Conservation (phyloP, 371 early-diverging fungal species). For the Entomophthora muscae region DNA sequence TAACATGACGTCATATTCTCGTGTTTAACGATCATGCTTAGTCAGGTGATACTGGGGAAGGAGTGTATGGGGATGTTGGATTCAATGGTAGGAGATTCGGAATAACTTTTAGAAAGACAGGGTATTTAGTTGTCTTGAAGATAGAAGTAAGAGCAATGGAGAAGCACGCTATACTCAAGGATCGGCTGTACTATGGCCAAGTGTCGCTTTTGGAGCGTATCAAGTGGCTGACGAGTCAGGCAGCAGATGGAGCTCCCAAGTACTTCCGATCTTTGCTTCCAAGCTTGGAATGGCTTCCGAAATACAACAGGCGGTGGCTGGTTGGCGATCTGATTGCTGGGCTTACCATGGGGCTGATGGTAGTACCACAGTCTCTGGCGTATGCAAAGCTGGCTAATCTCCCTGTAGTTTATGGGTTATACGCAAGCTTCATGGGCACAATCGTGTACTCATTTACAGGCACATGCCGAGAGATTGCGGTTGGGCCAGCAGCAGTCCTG, state of each 20-base stretch:
- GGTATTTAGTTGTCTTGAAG: too few relatives aligned
- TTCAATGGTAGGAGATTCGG: too few relatives aligned
- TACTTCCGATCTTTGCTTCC: constrained; percentile 7
- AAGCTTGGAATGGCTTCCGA: constrained; percentile 15
- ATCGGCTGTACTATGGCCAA: background rate
- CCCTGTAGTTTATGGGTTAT: constrained; percentile 69
- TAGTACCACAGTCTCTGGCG: constrained; percentile 70
- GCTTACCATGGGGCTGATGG: constrained; percentile 61
- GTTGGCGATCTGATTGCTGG: constrained; percentile 67
- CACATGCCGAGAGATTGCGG: constrained; percentile 69
- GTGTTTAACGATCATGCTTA: too few relatives aligned
- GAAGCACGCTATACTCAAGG: background rate
- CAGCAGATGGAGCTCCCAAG: background rate
- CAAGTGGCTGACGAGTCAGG: background rate
- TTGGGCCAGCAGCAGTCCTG: constrained; percentile 75
- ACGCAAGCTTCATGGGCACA: constrained; percentile 63
- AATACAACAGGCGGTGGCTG: constrained; percentile 39
- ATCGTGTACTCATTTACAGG: constrained; percentile 60
- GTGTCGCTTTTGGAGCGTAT: background rate
- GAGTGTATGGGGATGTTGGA: too few relatives aligned
- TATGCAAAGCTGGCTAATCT: constrained; percentile 71
- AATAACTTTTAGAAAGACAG: too few relatives aligned
- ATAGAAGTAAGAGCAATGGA: too few relatives aligned
- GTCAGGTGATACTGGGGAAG: too few relatives aligned
- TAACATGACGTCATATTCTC: too few relatives aligned